Percentiles rank a stretch among this genome's conserved stretches.
phyloP scores from a whole-genome alignment of 2,329 filamentous ascomycete genomes.

The Cladosporium sp. region DNA sequence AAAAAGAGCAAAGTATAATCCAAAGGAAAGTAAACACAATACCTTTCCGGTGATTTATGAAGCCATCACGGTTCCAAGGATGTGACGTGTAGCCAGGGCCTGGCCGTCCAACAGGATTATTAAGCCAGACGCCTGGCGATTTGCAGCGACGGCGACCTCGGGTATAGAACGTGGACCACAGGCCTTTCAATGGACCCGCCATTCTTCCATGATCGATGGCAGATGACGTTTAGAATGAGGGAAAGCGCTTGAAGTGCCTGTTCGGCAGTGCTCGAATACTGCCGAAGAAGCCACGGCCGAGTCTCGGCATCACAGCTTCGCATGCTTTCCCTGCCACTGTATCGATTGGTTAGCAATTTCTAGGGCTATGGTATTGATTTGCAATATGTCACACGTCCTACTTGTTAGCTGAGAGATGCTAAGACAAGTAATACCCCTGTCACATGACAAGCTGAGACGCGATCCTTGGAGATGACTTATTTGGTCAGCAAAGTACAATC shows the following conservation, averaged over 20 bases:
- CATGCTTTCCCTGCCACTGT: neutral
- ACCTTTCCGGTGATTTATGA: neutral
- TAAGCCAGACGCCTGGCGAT: neutral
- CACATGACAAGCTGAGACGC: neutral
- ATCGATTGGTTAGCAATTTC: neutral
- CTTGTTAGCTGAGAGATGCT: neutral
- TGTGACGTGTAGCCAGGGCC: slow-evolving; percentile 3
- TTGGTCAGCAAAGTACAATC: neutral
- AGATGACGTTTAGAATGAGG: slow-evolving; percentile 8
- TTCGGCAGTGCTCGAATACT: neutral
- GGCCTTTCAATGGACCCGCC: neutral
- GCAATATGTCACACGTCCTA: no score
- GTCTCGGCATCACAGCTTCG: neutral
- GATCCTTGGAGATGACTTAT: neutral
- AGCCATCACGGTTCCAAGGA: neutral
- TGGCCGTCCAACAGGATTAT: neutral
- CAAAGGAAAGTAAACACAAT: neutral
- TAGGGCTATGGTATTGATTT: neutral
- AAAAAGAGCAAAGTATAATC: neutral
- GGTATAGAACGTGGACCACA: neutral
- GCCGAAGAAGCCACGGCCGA: neutral
- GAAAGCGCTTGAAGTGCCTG: neutral
- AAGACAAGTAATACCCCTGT: no score
- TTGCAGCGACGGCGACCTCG: neutral
- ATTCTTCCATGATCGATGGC: neutral